Evolutionary conservation across 805 yeast genomes (phyloP).

Genomic region (Myxozyma nipponensis): DNA sequence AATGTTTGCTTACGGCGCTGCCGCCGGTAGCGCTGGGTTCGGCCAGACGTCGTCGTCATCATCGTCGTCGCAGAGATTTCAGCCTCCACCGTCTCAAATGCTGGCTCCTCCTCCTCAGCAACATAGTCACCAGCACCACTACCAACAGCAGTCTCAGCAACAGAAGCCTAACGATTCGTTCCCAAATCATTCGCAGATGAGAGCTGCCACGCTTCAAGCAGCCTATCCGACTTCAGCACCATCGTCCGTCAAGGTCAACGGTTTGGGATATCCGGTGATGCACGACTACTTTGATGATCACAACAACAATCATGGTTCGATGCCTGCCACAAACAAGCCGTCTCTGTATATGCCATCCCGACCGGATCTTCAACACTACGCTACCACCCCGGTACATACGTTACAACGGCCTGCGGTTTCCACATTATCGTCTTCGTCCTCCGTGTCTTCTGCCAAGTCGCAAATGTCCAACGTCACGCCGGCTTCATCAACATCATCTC

Average conservation of each 20-base stretch:
- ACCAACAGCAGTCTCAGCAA: slow-evolving; percentile 24
- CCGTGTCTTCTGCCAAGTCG: slow-evolving; percentile 7
- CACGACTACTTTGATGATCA: slow-evolving; percentile 21
- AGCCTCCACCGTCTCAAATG: slow-evolving; percentile 12
- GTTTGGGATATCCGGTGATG: slow-evolving; percentile 7
- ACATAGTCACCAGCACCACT: slow-evolving; percentile 32
- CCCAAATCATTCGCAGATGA: slow-evolving; percentile 22
- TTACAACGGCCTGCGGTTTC: slow-evolving; percentile 10
- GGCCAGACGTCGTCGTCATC: not conserved
- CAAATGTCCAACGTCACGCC: not conserved
- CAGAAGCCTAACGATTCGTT: slow-evolving; percentile 16
- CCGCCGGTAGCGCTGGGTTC: not conserved
- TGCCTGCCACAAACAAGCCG: not conserved
- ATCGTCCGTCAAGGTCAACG: not conserved
- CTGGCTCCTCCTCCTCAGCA: slow-evolving; percentile 16
- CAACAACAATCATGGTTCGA: not conserved
- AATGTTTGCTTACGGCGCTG: not conserved
- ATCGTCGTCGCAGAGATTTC: slow-evolving; percentile 5
- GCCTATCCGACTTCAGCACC: slow-evolving; percentile 2
- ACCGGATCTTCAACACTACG: slow-evolving; percentile 2
- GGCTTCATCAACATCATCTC: slow-evolving; percentile 3
- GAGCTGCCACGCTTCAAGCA: slow-evolving; percentile 26
- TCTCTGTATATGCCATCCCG: not conserved
- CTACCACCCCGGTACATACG: not conserved
- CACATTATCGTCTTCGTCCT: slow-evolving; percentile 17